phyloP scores from a whole-genome alignment of 345 rosid genomes.

The Carallia pectinifolia region DNA sequence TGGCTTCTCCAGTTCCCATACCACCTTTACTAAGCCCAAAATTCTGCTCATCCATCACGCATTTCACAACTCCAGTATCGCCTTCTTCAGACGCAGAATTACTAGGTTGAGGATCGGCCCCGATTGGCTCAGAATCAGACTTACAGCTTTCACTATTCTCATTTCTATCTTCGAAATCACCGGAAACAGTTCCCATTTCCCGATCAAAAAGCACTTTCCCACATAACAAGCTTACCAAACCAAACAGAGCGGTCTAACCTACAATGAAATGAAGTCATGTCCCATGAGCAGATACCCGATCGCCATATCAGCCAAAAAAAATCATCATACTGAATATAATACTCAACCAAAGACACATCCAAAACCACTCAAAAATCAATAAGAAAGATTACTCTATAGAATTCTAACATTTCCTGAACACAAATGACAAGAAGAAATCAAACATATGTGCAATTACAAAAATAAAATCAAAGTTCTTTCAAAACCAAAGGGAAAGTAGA shows the following conservation, averaged over 20 bases:
- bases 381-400: too few species aligned
- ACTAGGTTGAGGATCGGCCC: constrained; percentile 27
- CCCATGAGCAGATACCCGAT: neutral
- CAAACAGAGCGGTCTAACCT: constrained; percentile 16
- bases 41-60: neutral
- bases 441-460: too few species aligned
- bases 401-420: too few species aligned
- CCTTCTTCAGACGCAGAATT: constrained; percentile 19
- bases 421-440: too few species aligned
- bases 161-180: constrained; percentile 26
- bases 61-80: neutral
- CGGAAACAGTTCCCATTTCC: constrained; percentile 49
- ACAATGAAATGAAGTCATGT: constrained; percentile 13
- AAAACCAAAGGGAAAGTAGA: too few species aligned
- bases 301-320: neutral
- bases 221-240: constrained; percentile 6
- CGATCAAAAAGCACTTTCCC: constrained; percentile 7
- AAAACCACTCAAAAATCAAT: too few species aligned
- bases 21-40: constrained; percentile 1
- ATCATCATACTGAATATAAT: too few species aligned
- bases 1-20: constrained; percentile 20
- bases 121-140: constrained; percentile 35
- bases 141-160: constrained; percentile 33
- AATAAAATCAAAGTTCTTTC: too few species aligned
- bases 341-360: too few species aligned